These are phyloP conservation scores for Phylloporus sp. DNA, from an alignment of 768 basidiomycete species.

Conservation along the genomic window DNA sequence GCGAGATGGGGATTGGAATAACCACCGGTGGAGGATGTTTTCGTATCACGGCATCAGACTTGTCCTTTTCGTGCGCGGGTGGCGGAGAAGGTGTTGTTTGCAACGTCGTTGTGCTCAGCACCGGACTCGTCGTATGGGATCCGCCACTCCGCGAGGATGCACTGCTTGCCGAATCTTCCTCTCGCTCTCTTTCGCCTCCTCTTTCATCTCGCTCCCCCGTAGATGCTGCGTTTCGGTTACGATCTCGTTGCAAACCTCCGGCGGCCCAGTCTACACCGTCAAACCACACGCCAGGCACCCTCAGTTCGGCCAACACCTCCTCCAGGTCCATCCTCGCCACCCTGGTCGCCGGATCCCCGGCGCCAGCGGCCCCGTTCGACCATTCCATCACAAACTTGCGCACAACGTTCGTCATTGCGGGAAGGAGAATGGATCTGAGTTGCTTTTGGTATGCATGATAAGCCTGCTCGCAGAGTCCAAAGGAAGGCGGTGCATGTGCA, in stretches of 20 bases:
- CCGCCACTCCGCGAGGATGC: slow-evolving; percentile 45
- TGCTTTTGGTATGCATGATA: slow-evolving; percentile 55
- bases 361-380: slow-evolving; percentile 35
- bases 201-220: slow-evolving; percentile 16
- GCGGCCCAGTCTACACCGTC: slow-evolving; percentile 64
- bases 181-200: slow-evolving; percentile 36
- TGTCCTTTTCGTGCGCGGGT: slow-evolving; percentile 38
- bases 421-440: slow-evolving; percentile 54
- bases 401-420: slow-evolving; percentile 67
- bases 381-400: slow-evolving; percentile 62
- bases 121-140: slow-evolving; percentile 65
- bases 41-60: slow-evolving; percentile 17
- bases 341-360: slow-evolving; percentile 50
- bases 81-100: slow-evolving; percentile 78
- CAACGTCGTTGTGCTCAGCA: slow-evolving; percentile 66
- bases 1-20: slow-evolving; percentile 44
- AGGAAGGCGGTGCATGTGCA: slow-evolving; percentile 56
- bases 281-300: slow-evolving; percentile 61
- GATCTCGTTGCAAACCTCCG: slow-evolving; percentile 18
- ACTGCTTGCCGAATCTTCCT: slow-evolving; percentile 46
- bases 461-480: slow-evolving; percentile 57
- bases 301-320: slow-evolving; percentile 53
- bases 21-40: slow-evolving; percentile 28
- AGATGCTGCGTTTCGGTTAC: slow-evolving; percentile 39
- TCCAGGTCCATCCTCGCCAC: slow-evolving; percentile 54